Base-by-base conservation (phyloP, 441 rosid genomes). In the Pelargonium australe region DNA sequence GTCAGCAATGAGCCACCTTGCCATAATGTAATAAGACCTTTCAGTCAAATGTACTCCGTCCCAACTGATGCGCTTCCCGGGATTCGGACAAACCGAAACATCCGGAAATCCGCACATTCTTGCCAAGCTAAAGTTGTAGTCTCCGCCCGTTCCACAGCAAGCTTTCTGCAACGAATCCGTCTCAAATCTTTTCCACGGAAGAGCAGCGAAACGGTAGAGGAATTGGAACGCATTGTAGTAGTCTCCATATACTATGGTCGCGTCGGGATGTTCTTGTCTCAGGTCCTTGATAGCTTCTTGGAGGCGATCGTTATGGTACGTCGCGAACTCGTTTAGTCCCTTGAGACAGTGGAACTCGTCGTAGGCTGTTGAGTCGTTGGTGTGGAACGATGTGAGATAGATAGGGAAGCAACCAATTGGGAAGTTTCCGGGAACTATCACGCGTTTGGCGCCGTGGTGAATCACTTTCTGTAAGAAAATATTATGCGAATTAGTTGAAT, bases 41-140 rank as follows among this genome's bases (percentile, higher is more conserved):
- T 84, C 85, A 0, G 84, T 78, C 80, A 80, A 68, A 66, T 78
- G 78, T 19, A 78, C 65, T 45, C 84, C 85, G 12, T 84, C 85
- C 81, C 84, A 84, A 23, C 82, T 80, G 1, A 80, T 53, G 12
- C 34, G 63, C 61, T 63, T 64, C 1, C 58, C 9, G 0, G 82
- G 81, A 31, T 75, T 70, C 17, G 9, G 45, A 72, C 85, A 84
- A 1, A 75, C 74, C 0, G 73, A 68, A 17, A 78, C 77, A 3
- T 63, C 69, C 0, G 45, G 23, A 25, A 63, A 62, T 65, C 81
- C 82, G 2, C 84, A 84, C 12, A 4, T 37, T 16, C 57, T 76
- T 10, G 40, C 25, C 0, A 44, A 67, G 16, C 68, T 64, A 45
- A 70, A 82, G 68, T 71, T 66, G 53, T 82, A 76, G 23, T 67